Base-by-base conservation (phyloP, 192 early-diverging fungal genomes). In the Podila epicladia region DNA sequence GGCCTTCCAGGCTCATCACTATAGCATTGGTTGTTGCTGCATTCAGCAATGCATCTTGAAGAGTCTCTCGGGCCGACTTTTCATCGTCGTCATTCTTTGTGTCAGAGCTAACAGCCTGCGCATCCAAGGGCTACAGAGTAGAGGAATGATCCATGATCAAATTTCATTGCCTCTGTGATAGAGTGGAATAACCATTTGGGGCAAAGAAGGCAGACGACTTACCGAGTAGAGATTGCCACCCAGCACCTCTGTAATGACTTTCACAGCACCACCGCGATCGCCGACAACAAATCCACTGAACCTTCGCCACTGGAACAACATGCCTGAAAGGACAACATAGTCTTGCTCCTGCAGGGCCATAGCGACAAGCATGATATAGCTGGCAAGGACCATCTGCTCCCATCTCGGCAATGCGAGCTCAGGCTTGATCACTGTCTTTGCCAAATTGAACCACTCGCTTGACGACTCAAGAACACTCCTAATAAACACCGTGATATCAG, bases 381-480 rank as follows among this genome's bases (percentile, higher is more conserved):
- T 80, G 32, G 77, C 77, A 33, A 80, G 58, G 5, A 80, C 77
- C 77, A 80, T 80, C 28, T 80, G 77, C 28, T 80, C 77, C 77
- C 77, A 80, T 24, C 77, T 71, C 59, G 71, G 66, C 9, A 73
- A 50, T 0, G 77, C 77, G 1, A 73, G 35, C 28, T 73, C 71
- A 1, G 67, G 35, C 28, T 64, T 80, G 70, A 80, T 73, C 1
- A 80, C 77, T 0, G 71, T 80, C 62, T 73, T 80, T 20, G 77
- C 67, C 2, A 80, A 58, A 45, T 67, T 80, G 35, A 80, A 80
- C 77, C 77, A 80, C 31, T 80, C 77, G n/a, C 49, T 80, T 2
- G 77, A 80, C 20, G 77, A 80, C 58, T 73, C 77, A 2, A 80
- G 33, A n/a, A 80, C 67, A 55, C 71, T 72, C 67, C 77, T 80